Evolutionary conservation across 2,329 filamentous ascomycete species (phyloP).

Genomic region (Aureobasidium sp.): DNA sequence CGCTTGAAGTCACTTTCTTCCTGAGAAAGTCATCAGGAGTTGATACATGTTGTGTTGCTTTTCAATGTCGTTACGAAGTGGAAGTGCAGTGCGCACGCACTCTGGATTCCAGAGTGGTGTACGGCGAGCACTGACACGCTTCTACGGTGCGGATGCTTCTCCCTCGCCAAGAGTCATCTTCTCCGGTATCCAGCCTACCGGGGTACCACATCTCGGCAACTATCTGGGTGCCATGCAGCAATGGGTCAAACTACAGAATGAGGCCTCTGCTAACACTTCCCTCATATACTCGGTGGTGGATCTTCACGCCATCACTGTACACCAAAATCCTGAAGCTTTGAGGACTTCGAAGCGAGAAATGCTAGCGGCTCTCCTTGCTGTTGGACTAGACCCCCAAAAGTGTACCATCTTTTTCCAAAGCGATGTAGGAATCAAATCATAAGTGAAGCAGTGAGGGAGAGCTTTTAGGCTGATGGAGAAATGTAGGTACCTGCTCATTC

Average conservation of each 20-base stretch:
- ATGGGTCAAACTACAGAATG: conserved; percentile 75
- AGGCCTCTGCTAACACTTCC: conserved; percentile 46
- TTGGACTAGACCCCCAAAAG: conserved; percentile 70
- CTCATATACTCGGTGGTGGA: conserved; percentile 86
- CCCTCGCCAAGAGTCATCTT: conserved; percentile 53
- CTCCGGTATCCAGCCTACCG: conserved; percentile 95
- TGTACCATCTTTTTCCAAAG: conserved; percentile 75
- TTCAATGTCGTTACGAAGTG: background rate
- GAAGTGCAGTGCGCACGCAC: background rate
- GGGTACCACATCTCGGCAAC: conserved; percentile 88
- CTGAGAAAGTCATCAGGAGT: background rate
- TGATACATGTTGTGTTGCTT: background rate
- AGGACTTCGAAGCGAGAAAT: conserved; percentile 60
- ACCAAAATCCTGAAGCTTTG: conserved; percentile 55
- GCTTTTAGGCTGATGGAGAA: background rate
- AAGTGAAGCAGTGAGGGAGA: background rate
- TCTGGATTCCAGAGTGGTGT: background rate
- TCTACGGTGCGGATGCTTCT: background rate
- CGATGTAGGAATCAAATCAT: conserved; percentile 44
- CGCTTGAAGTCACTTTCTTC: background rate
- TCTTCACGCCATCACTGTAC: conserved; percentile 81
- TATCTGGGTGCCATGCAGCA: conserved; percentile 81
- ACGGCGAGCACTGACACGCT: background rate
- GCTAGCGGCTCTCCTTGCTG: conserved; percentile 70
- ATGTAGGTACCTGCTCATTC: conserved; percentile 63